Evolutionary conservation across 2,329 filamentous ascomycete genomes (phyloP).

Genomic region (Cladophialophora chaetospira): DNA sequence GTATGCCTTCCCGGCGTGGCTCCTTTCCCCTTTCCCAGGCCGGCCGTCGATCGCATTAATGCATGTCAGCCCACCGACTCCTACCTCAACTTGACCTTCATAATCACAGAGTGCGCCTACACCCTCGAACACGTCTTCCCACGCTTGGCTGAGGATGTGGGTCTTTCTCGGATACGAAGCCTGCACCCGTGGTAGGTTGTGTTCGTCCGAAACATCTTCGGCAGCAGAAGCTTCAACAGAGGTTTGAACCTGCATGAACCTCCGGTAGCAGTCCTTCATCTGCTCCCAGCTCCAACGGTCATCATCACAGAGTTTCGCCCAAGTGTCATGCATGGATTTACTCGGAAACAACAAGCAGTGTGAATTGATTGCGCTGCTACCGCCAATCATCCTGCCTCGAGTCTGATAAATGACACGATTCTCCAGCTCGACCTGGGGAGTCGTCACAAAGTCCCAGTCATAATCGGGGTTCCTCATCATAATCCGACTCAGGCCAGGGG

Average conservation of each 20-base stretch:
- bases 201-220: no score
- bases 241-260: not conserved
- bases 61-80: not conserved
- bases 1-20: not conserved
- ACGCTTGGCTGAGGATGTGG: not conserved
- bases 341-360: not conserved
- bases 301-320: not conserved
- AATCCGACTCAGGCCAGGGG: not conserved
- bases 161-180: not conserved
- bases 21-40: not conserved
- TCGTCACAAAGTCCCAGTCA: not conserved
- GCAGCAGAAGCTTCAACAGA: not conserved
- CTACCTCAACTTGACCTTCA: not conserved
- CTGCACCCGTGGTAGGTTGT: not conserved
- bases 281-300: not conserved
- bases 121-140: not conserved
- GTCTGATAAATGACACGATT: not conserved
- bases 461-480: not conserved
- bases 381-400: not conserved
- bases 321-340: not conserved
- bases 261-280: not conserved
- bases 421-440: not conserved
- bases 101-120: not conserved
- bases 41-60: not conserved
- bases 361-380: not conserved